Evolutionary conservation across 352 stramenopile species (phyloP), one percentile per base, ranked within the genome.

Genomic region (Globisporangium cystogenes): DNA sequence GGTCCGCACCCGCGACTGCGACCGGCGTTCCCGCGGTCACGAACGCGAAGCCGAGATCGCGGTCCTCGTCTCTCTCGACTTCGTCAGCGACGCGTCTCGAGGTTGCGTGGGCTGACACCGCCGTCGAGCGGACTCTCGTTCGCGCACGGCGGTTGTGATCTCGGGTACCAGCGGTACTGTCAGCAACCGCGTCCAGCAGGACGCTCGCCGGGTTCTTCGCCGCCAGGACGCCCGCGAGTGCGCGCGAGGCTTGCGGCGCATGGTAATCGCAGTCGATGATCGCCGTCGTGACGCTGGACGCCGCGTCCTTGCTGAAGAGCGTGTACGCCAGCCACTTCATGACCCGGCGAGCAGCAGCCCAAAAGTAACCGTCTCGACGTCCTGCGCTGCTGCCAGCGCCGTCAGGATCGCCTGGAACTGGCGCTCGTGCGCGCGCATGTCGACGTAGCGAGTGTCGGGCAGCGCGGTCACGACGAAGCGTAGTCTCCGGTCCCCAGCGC

Each of bases 271-370:
- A 27, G 11, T 31, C 7, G 35, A 53, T 12, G 2, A 4, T 46
- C 48, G 15, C 18, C 0, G 7, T 36, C 14, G 48, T n/a, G 35
- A 45, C 4, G 24, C 48, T 23, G 23, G 31, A 14, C 7, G 12
- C 24, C 6, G 48, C 26, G 15, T 53, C 48, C 21, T 36, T 45
- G 48, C 48, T 53, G 35, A 53, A 53, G 48, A 53, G 48, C 3
- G 35, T 21, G 23, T 46, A 46, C 33, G 18, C 33, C 14, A 53
- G 35, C 48, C 48, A 53, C 48, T 44, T n/a, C 20, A 45, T 24
- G 20, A 53, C n/a, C 24, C 23, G 14, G 45, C 0, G 29, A 16
- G 0, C 4, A 1, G 5, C 39, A 44, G 39, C 5, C n/a, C 18
- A 5, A 44, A 4, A 5, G 16, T 44, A 8, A 44, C 10, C 2